Percentiles rank a stretch among this genome's conserved stretches.
phyloP scores from a whole-genome alignment of 2,329 filamentous ascomycete genomes.

The Cladophialophora psammophila region DNA sequence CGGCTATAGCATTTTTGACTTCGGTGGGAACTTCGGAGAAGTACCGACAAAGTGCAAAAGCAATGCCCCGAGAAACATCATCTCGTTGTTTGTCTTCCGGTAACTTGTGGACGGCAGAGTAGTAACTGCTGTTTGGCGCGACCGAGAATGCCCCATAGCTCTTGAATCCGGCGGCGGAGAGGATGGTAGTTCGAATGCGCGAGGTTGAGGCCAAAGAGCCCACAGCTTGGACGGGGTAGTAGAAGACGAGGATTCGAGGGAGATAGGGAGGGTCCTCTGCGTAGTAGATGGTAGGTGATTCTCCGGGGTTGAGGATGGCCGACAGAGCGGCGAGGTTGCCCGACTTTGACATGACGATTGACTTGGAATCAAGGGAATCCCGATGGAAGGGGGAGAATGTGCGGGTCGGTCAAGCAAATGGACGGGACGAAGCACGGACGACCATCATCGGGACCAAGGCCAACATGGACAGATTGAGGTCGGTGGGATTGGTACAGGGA shows the following conservation, averaged over 20 bases:
- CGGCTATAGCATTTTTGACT: constrained; percentile 74
- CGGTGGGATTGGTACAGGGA: constrained; percentile 2
- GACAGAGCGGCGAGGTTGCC: constrained; percentile 41
- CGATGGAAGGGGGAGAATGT: constrained; percentile 9
- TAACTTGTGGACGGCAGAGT: constrained; percentile 86
- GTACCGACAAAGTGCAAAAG: constrained; percentile 93
- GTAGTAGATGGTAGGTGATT: constrained; percentile 74
- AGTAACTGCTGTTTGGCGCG: constrained; percentile 89
- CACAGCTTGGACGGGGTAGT: constrained; percentile 86
- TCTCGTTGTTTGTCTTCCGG: constrained; percentile 95
- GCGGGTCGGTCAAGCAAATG: constrained; percentile 13
- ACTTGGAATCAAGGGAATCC: not conserved
- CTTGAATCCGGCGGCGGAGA: constrained; percentile 85
- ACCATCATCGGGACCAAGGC: constrained; percentile 8
- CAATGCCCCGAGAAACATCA: constrained; percentile 87
- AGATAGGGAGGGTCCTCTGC: constrained; percentile 81
- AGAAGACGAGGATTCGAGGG: constrained; percentile 85
- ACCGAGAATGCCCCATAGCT: constrained; percentile 91
- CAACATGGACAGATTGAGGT: not conserved
- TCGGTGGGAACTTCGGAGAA: constrained; percentile 83
- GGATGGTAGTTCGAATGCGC: constrained; percentile 91
- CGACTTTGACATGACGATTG: constrained; percentile 39
- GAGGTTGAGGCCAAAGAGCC: constrained; percentile 89
- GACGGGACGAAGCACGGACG: constrained; percentile 7
- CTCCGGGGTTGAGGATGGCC: constrained; percentile 36